Conservation (phyloP, 75 land plant species). For the Sequoiadendron giganteum region DNA sequence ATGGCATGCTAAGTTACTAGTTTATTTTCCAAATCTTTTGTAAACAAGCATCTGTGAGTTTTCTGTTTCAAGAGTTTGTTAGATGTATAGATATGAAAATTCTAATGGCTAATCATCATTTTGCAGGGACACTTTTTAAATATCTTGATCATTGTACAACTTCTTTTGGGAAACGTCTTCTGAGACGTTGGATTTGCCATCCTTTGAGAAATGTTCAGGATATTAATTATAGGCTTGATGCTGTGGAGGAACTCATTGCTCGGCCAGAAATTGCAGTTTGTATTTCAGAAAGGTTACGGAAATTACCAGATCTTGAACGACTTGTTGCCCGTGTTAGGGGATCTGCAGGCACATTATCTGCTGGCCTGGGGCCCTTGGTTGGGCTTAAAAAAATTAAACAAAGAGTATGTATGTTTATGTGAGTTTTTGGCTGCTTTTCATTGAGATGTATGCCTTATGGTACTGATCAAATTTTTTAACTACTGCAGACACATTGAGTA, state of each 20-base stretch:
- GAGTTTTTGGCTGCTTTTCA: background rate
- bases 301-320: constrained; percentile 87
- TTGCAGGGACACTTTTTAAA: constrained; percentile 74
- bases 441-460: background rate
- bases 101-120: background rate
- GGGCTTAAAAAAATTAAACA: constrained; percentile 53
- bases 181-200: constrained; percentile 92
- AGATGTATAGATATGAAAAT: background rate
- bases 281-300: constrained; percentile 46
- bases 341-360: constrained; percentile 45
- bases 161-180: constrained; percentile 85
- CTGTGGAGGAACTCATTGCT: constrained; percentile 54
- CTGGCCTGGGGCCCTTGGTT: constrained; percentile 44
- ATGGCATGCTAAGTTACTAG: background rate
- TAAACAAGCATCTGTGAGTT: background rate
- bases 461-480: background rate
- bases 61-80: background rate
- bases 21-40: background rate
- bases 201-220: constrained; percentile 64
- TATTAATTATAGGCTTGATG: constrained; percentile 69
- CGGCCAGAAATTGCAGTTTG: constrained; percentile 42
- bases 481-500: background rate
- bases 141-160: constrained; percentile 85
- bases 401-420: constrained; percentile 26
- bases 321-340: constrained; percentile 67